phyloP scores from a whole-genome alignment of 2,329 filamentous ascomycete genomes.

The Madurella mycetomatis region DNA sequence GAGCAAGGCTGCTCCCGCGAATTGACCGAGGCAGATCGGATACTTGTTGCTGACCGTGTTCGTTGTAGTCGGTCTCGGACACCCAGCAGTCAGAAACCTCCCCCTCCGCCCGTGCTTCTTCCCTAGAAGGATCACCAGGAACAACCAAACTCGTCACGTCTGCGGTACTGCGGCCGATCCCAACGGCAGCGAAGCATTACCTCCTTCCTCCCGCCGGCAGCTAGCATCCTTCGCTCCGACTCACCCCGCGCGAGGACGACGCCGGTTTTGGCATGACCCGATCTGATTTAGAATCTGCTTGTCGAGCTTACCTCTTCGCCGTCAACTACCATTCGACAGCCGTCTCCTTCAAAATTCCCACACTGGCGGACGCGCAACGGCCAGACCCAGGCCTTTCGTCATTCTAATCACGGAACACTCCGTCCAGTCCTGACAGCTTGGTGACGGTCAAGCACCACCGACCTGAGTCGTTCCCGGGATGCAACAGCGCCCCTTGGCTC shows the following conservation, averaged over 20 bases:
- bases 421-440: no score
- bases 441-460: neutral
- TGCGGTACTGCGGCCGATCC: neutral
- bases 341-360: no score
- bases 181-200: conserved; percentile 2
- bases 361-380: no score
- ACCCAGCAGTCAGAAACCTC: neutral
- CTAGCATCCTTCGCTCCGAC: neutral
- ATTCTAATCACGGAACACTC: no score
- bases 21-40: neutral
- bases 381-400: no score
- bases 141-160: neutral
- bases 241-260: neutral
- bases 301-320: no score
- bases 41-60: neutral
- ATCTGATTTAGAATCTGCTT: neutral
- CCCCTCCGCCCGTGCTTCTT: conserved; percentile 1
- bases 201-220: neutral
- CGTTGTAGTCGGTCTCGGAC: neutral
- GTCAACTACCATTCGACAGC: no score
- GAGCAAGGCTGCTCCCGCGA: no score
- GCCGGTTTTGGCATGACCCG: conserved; percentile 4
- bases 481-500: neutral
- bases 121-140: neutral
- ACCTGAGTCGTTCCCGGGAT: neutral